A percentile compares a stretch with the other conserved stretches of the same genome.
Conservation (phyloP, 371 early-diverging fungal species). For the Lichtheimia hyalospora region DNA sequence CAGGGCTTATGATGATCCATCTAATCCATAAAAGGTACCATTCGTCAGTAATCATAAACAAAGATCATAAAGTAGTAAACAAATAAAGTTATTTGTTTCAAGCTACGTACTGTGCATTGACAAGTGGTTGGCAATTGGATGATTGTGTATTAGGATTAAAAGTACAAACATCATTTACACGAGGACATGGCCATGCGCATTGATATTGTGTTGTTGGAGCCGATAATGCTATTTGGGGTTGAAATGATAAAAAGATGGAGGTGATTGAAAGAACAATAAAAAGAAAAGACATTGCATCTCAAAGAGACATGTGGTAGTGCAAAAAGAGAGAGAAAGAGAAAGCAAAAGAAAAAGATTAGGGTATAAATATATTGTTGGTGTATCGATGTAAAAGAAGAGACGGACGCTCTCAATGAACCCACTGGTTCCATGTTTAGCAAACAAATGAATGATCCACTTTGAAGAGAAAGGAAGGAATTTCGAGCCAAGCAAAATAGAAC, state of each 20-base stretch:
- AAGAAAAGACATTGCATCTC: slow-evolving; percentile 1
- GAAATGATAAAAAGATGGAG: not conserved
- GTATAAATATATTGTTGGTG: slow-evolving; percentile 4
- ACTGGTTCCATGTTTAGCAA: slow-evolving; percentile 3
- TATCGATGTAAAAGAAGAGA: slow-evolving; percentile 9
- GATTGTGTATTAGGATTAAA: too few relatives aligned
- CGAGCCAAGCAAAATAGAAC: slow-evolving; percentile 9
- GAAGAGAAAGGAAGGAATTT: slow-evolving; percentile 13
- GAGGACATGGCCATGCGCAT: not conserved
- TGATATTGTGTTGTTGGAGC: not conserved
- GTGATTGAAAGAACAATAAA: not conserved
- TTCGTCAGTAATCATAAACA: not conserved
- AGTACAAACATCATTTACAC: not conserved
- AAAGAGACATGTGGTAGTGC: not conserved
- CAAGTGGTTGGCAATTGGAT: too few relatives aligned
- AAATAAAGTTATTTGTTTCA: too few relatives aligned
- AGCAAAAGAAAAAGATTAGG: not conserved
- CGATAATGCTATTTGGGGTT: not conserved
- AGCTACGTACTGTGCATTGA: too few relatives aligned
- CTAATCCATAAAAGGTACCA: not conserved
- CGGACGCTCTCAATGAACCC: slow-evolving; percentile 12
- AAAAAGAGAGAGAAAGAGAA: not conserved
- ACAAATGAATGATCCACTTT: not conserved
- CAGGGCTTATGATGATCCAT: slow-evolving; percentile 3
- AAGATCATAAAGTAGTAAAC: not conserved